Base-by-base conservation (phyloP, 108 stramenopile genomes). In the Nitzschia palea region DNA sequence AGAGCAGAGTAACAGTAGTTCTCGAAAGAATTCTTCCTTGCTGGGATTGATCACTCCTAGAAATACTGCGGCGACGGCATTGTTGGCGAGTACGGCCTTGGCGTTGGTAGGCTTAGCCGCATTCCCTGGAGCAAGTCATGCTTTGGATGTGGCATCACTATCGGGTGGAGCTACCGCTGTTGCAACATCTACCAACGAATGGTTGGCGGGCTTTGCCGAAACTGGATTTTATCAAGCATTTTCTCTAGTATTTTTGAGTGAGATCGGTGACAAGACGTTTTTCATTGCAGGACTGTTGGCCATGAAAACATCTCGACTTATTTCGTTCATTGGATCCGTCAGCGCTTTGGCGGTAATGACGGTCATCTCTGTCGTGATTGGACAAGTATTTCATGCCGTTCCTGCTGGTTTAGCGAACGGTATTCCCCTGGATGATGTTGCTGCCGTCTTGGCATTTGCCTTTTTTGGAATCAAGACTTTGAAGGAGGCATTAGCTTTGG, bases 221-320 rank as follows among this genome's bases (percentile, higher is more conserved):
- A 88, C 95, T 14, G 90, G 91, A 31, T 96, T 96, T 63, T 91
- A 88, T 56, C 95, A 96, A 70, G 86, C 95, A 52, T 93, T 93
- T 66, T 79, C 85, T 55, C 72, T 99, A 54, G 97, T 99, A 6
- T 97, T 99, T 71, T 81, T 99, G 28, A 97, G 97, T 51, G 99
- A 99, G 70, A 96, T 99, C 65, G 99, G 99, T 32, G 99, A 99
- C 82, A 99, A 99, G 67, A 99, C 99, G 47, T 99, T 99, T 69
- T 99, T 99, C 81, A 96, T 99, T 59, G 99, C 99, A 1, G 98
- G 95, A 27, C 84, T 99, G 42, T 61, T 99, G 35, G 98, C 97
- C 6, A 91, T 93, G 65, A 92, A 95, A 68, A 76, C 82, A 9
- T 85, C 86, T 27, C 74, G 93, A 22, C 67, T 97, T 28, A 82